These are phyloP conservation scores for Boehmeria nivea DNA, from an alignment of 306 rosid genomes.

Conservation along the genomic window DNA sequence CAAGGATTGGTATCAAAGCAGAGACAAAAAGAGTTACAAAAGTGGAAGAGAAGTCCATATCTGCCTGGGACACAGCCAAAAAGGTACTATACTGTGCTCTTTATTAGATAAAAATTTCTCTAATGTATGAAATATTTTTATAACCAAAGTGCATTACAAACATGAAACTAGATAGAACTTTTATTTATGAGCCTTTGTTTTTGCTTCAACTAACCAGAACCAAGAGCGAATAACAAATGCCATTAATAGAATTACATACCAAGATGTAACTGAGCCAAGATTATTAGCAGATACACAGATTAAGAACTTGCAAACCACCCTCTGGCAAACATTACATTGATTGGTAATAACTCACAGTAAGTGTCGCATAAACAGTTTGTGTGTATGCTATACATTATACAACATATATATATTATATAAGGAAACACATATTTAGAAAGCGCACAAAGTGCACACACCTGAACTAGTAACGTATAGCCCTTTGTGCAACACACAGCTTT, in stretches of 20 bases:
- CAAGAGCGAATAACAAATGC: too few species aligned
- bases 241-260: background rate
- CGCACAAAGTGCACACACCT: background rate
- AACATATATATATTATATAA: background rate
- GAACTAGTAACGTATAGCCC: background rate
- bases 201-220: conserved; percentile 10
- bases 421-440: background rate
- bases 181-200: too few species aligned
- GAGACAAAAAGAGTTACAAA: conserved; percentile 1
- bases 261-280: background rate
- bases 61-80: background rate
- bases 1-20: conserved; percentile 1
- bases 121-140: background rate
- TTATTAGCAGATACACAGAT: background rate
- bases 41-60: conserved; percentile 1
- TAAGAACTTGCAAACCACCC: background rate
- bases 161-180: too few species aligned
- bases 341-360: background rate
- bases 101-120: background rate
- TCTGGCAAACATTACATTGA: background rate
- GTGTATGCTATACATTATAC: conserved; percentile 1
- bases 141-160: background rate
- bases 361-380: background rate
- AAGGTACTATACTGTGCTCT: background rate
- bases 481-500: background rate